Evolutionary conservation across 169 alveolate species (phyloP), one percentile per base, ranked within the genome.

Genomic region (Cryptosporidium baileyi): DNA sequence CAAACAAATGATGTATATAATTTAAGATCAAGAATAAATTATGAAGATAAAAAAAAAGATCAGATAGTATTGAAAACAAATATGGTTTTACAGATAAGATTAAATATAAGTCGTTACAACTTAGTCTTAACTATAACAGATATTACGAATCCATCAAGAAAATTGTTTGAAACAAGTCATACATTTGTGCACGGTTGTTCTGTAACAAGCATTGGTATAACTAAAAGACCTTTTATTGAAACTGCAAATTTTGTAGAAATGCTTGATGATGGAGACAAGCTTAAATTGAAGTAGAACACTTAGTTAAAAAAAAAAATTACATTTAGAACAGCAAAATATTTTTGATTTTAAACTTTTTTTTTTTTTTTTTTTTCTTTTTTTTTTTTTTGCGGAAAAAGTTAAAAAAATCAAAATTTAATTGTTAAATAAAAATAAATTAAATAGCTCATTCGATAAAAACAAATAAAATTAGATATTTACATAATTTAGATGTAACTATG

Each of bases 201-300:
- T 24, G 67, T 74, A 52, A 57, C 63, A 2, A 51, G 24, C 17
- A 22, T 74, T 13, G 85, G 85, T 32, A 54, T 74, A 22, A 74
- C 85, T 34, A 74, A 54, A 41, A 51, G 85, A 40, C 85, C 85
- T 9, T 74, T 74, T 32, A 19, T 74, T 34, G 85, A 74, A 57
- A 74, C 85, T 34, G 85, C 85, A 32, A 74, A 74, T 51, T 74
- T 74, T 74, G 85, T 74, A 9, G 85, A 74, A 47, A 74, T 74
- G 85, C 34, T 74, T 19, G 85, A 74, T 40, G 74, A 74, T 34
- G 85, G 85, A 41, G 85, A 74, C 40, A 74, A 74, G 43, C 85
- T 74, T n/a, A 74, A 57, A 57, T 57, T 74, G 22, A 74, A 61
- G 80, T 61, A 61, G 11, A 11, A 43, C 15, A 15, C 9, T 9